Base-by-base conservation (phyloP, 73 alveolate species). In the Uronychia setigera region DNA sequence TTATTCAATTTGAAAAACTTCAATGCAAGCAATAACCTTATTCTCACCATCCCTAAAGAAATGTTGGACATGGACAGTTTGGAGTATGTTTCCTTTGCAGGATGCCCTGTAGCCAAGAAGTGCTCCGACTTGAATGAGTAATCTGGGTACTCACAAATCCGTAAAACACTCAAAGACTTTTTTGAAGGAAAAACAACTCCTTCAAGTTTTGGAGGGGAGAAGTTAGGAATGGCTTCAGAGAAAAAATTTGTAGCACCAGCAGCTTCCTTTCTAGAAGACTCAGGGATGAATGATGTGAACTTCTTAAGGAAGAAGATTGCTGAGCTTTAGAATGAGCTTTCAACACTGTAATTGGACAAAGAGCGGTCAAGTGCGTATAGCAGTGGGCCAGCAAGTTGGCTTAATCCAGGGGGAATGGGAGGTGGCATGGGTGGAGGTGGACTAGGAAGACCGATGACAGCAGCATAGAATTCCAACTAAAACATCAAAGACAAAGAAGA, bases 51-150 rank as follows among this genome's bases (percentile, higher is more conserved):
- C 35, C 99, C 97, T 46, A 78, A 82, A 57, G 92, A 87, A 31
- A 74, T 95, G 59, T 67, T 76, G 33, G 91, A 88, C 75, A 86
- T 95, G 92, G 81, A 60, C 78, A 80, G 76, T 75, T 78, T 96
- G 27, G 93, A 96, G 79, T 75, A 88, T 28, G 67, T 96, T 29
- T 89, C 82, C 80, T 78, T 95, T 29, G 88, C 83, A 46, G 97
- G 97, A 27, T 93, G 92, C 86, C 97, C 98, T 0, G 74, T 94
- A 19, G 88, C 83, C 1, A 85, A 75, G 77, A 80, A 79, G 35
- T 78, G 83, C 88, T 86, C 92, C 33, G 35, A 87, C 80, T 88
- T 94, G 34, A 80, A 87, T 30, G 78, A 84, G 76, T 84, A 87
- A 31, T 92, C 84, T 29, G 83, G 86, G 34, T 33, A 85, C 59